Percentiles rank a stretch among this genome's conserved stretches.
Conservation (phyloP, 169 alveolate genomes). For the Plasmodium ovale region DNA sequence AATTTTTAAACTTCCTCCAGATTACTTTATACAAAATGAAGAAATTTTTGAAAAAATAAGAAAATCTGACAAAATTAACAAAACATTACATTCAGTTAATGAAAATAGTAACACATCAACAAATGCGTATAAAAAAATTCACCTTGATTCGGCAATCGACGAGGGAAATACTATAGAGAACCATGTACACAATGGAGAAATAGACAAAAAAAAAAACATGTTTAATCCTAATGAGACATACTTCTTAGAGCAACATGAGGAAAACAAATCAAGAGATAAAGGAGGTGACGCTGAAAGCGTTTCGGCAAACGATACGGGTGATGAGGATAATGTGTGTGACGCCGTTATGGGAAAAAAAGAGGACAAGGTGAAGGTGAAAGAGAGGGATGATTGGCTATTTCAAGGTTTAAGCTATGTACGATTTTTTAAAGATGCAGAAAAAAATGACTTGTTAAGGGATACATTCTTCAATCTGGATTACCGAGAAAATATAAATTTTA, state of each 20-base stretch:
- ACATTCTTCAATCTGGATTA: slow-evolving; percentile 23
- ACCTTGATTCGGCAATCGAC: no score
- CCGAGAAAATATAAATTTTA: slow-evolving; percentile 25
- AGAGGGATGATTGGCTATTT: slow-evolving; percentile 24
- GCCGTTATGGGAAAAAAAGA: neutral
- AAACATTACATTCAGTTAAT: neutral
- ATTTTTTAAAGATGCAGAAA: slow-evolving; percentile 65
- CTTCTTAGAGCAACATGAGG: neutral
- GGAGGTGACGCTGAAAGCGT: neutral
- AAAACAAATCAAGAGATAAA: neutral
- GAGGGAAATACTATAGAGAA: neutral
- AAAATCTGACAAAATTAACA: slow-evolving; percentile 22
- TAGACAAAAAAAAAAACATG: no score
- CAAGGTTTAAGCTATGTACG: slow-evolving; percentile 50
- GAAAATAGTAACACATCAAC: no score
- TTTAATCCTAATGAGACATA: neutral
- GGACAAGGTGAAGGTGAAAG: neutral
- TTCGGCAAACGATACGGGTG: neutral
- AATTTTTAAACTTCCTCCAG: slow-evolving; percentile 39
- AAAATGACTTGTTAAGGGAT: slow-evolving; percentile 26
- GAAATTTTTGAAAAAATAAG: slow-evolving; percentile 26
- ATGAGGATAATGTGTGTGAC: neutral
- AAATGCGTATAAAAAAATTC: neutral
- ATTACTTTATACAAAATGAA: slow-evolving; percentile 22
- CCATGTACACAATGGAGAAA: neutral